Percentiles rank a stretch among this genome's conserved stretches.
phyloP scores from a whole-genome alignment of 371 early-diverging fungal genomes.

The Mortierella sp. region DNA sequence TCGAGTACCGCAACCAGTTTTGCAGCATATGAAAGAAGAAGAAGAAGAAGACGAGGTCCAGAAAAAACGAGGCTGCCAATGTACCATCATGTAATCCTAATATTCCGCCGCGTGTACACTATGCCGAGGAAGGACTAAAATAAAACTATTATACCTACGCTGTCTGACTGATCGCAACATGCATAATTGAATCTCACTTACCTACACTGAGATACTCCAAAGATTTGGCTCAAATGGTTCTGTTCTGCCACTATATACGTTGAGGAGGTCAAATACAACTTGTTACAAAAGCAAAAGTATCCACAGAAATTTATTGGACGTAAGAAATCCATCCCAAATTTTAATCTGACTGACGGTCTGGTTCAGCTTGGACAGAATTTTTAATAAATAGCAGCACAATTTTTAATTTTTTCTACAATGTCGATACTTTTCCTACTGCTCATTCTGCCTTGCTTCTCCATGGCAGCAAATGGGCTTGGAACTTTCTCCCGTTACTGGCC shows the following conservation, averaged over 20 bases:
- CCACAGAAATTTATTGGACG: too few relatives aligned
- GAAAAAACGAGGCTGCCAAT: conserved; percentile 13
- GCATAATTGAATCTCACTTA: too few relatives aligned
- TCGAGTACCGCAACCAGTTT: conserved; percentile 7
- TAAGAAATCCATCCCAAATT: too few relatives aligned
- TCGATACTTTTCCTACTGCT: background rate
- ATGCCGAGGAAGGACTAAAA: background rate
- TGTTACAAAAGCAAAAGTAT: too few relatives aligned
- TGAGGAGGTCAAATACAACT: too few relatives aligned
- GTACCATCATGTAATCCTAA: conserved; percentile 16
- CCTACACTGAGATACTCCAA: too few relatives aligned
- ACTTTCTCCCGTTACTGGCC: background rate
- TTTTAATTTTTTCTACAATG: background rate
- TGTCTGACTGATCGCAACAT: too few relatives aligned
- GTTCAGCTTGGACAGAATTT: too few relatives aligned
- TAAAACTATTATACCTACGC: too few relatives aligned
- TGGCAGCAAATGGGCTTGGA: background rate
- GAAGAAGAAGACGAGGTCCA: conserved; percentile 23
- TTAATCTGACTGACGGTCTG: too few relatives aligned
- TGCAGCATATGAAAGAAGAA: conserved; percentile 38
- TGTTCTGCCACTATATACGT: too few relatives aligned
- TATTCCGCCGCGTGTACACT: background rate
- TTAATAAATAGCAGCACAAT: background rate
- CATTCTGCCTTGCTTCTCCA: background rate
- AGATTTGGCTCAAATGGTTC: too few relatives aligned